Base-by-base conservation (phyloP, 2,329 filamentous ascomycete genomes). In the Incumbomyces lentus region DNA sequence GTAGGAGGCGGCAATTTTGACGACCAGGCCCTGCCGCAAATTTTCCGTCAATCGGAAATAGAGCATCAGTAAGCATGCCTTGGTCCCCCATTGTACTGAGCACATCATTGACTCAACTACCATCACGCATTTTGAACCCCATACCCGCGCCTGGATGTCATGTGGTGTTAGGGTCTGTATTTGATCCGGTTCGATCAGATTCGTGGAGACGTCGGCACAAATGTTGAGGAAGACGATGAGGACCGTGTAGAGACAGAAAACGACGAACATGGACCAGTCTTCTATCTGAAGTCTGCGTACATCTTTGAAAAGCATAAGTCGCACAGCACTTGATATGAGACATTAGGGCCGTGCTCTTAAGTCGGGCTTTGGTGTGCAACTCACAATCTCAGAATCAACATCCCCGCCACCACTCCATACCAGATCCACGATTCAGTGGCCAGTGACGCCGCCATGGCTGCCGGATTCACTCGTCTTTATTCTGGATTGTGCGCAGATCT, bases 261-360 rank as follows among this genome's bases (percentile, higher is more conserved):
- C 68, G 46, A 76, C 63, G 7, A 72, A 35, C 74, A 79, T 79
- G 18, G 76, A 62, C 55, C 70, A 78, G 56, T 81, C 77, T 53
- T 80, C 77, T 19, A 70, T 55, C 54, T 75, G 71, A n/a, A 77
- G 68, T 41, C 49, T 52, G 8, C 49, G 46, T 12, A 55, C 16
- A 7, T 52, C 52, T 26, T 52, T 53, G 48, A 55, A 55, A 33
- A 53, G 53, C 40, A 52, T 22, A 6, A 55, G 32, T 13, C 52
- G 49, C 19, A 52, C 44, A 12, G 42, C 30, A 22, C 49, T 55
- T 45, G 6, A 14, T 18, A 18, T 16, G 36, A 22, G n/a, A 32
- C 19, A 30, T 45, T 38, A 45, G 32, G 6, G 30, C 19, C 3
- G 10, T 38, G 19, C n/a, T 22, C 12, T 34, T 10, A 22, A 26